Percentiles rank a stretch among this genome's conserved stretches.
These are phyloP conservation scores for Saccharomycopsis selenospora DNA, from an alignment of 805 yeast genomes.

Conservation along the genomic window DNA sequence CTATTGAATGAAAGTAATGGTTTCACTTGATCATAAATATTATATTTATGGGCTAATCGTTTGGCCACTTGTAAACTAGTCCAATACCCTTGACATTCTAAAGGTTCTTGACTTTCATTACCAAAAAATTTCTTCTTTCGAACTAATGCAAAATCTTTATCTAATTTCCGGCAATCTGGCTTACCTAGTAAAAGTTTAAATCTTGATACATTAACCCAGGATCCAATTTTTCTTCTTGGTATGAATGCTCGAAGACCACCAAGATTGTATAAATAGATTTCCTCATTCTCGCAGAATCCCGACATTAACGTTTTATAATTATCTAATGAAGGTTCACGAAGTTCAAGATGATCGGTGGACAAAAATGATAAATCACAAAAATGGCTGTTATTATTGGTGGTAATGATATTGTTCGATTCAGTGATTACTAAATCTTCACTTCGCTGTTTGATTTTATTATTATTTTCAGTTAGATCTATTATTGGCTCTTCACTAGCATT, in stretches of 20 bases:
- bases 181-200: constrained; percentile 14
- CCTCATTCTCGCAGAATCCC: constrained; percentile 14
- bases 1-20: constrained; percentile 26
- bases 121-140: constrained; percentile 2
- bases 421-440: too few relatives aligned
- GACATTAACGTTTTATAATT: constrained; percentile 21
- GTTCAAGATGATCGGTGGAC: too few relatives aligned
- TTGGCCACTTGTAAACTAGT: constrained; percentile 23
- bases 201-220: constrained; percentile 24
- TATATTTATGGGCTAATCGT: constrained; percentile 21
- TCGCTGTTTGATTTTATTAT: too few relatives aligned
- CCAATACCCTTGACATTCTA: constrained; percentile 24
- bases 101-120: neutral
- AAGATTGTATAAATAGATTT: constrained; percentile 13
- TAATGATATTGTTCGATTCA: too few relatives aligned
- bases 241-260: constrained; percentile 13
- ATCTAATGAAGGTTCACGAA: constrained; percentile 10
- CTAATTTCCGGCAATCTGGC: constrained; percentile 5
- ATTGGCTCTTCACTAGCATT: too few relatives aligned
- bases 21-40: constrained; percentile 17
- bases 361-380: too few relatives aligned
- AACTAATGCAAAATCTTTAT: constrained; percentile 2
- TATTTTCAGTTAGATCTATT: too few relatives aligned
- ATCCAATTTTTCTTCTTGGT: constrained; percentile 23
- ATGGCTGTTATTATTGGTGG: too few relatives aligned